Conservation (phyloP, 75 land plant species). For the Adiantum capillusveneris region DNA sequence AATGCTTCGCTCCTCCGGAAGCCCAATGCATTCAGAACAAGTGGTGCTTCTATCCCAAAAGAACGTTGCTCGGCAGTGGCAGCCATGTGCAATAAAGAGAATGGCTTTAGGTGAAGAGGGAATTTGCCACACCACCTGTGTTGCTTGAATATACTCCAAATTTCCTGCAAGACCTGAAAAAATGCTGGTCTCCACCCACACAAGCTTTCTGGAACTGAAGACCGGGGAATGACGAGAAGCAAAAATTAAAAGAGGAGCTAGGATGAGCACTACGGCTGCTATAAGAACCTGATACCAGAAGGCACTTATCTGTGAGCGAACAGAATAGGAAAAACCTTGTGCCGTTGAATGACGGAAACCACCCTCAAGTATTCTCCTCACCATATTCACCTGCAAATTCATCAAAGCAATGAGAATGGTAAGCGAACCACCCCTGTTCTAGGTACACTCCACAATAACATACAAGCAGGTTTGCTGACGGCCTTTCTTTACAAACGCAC, state of each 20-base stretch:
- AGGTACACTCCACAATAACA: no score
- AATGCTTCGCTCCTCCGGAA: constrained; percentile 72
- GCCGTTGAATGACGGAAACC: not conserved
- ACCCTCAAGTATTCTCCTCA: no score
- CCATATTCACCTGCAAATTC: no score
- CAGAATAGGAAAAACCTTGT: not conserved
- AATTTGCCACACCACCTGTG: constrained; percentile 68
- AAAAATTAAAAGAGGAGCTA: constrained; percentile 1
- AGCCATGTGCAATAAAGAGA: constrained; percentile 86
- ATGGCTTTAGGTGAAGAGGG: constrained; percentile 60
- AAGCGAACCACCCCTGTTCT: no score
- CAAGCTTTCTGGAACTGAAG: not conserved
- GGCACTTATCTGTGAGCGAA: not conserved
- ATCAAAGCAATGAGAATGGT: no score
- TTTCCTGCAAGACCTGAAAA: not conserved
- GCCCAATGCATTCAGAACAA: constrained; percentile 60
- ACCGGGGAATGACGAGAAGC: not conserved
- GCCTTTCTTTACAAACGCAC: no score
- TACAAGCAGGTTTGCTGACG: no score
- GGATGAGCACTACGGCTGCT: not conserved
- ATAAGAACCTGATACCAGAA: not conserved
- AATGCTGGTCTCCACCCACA: not conserved
- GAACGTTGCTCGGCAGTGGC: constrained; percentile 52
- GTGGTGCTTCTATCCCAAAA: constrained; percentile 68
- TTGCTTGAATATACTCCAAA: constrained; percentile 39